Base-by-base conservation (phyloP, 352 stramenopile genomes). In the Salisapilia sapeloensis region DNA sequence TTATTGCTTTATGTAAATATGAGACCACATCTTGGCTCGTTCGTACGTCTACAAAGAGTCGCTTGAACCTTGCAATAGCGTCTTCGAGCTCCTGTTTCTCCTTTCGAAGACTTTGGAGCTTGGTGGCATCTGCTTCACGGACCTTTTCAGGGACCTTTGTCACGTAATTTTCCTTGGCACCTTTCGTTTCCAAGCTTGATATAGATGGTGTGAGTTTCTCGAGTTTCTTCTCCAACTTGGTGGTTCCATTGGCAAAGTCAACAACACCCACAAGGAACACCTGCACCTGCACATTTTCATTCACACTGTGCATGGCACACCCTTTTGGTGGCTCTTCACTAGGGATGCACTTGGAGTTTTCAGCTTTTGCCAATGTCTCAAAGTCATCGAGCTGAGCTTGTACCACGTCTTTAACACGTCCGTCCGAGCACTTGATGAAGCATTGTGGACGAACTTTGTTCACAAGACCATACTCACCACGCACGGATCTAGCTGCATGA, bases 401-500 rank as follows among this genome's bases (percentile, higher is more conserved):
- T 6, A 60, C 45, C 25, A 56, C 35, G 20, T 46, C 35, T 31
- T 62, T 49, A n/a, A 35, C 34, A 17, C 42, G 46, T 13, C 47
- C 48, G 18, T 53, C 50, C 3, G 46, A 38, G 33, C 59, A 51
- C 29, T 77, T 81, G 16, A 91, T 35, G 44, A 65, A 31, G 29
- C 24, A 46, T 7, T 23, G 14, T 31, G 33, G 38, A 24, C 16
- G 29, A 16, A 40, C 34, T 24, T 16, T 48, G 29, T 44, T 44
- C 12, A 30, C n/a, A 11, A 44, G 30, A 10, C 33, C 33, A 21
- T 44, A 46, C 21, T 46, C 40, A 13, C 33, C 40, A 16, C 40
- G 38, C 27, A 96, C 48, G 5, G 82, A 93, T 21, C 86, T 50
- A 25, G 62, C 85, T 13, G 62, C 64, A 34, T 79, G 57, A 36